These are phyloP conservation scores for Neonothopanus nambi DNA, from an alignment of 1,284 basidiomycete species.

Conservation along the genomic window DNA sequence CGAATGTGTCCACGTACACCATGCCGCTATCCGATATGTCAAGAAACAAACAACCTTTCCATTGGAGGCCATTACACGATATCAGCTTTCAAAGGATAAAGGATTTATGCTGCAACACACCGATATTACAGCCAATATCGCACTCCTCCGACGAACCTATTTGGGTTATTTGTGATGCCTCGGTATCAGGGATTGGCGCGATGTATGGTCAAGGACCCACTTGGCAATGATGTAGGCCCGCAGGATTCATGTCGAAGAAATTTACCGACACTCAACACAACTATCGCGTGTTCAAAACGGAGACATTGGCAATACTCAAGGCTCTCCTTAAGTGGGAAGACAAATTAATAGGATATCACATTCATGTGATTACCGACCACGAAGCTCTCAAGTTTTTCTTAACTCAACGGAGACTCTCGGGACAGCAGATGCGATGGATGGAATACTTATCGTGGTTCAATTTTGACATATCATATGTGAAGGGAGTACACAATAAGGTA, in stretches of 20 bases:
- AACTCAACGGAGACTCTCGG: slow-evolving; percentile 20
- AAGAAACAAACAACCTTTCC: slow-evolving; percentile 16
- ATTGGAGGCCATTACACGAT: slow-evolving; percentile 16
- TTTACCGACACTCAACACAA: slow-evolving; percentile 37
- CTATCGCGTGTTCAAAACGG: slow-evolving; percentile 36
- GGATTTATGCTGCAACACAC: slow-evolving; percentile 10
- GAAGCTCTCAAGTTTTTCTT: slow-evolving; percentile 36
- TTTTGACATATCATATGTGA: too few relatives aligned
- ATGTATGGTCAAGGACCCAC: slow-evolving; percentile 38
- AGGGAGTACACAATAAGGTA: too few relatives aligned
- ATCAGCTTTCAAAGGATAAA: slow-evolving; percentile 15
- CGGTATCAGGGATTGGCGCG: slow-evolving; percentile 34
- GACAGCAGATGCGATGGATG: slow-evolving; percentile 31
- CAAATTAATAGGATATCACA: slow-evolving; percentile 30
- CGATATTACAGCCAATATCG: slow-evolving; percentile 11
- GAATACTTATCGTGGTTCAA: slow-evolving; percentile 36
- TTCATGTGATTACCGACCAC: slow-evolving; percentile 41
- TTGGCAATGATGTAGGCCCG: slow-evolving; percentile 35
- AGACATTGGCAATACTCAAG: slow-evolving; percentile 38
- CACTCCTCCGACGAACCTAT: slow-evolving; percentile 29
- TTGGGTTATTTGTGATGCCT: slow-evolving; percentile 44
- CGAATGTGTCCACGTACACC: slow-evolving; percentile 33
- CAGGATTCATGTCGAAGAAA: slow-evolving; percentile 42
- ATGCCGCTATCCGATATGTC: slow-evolving; percentile 19
- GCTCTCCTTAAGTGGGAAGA: slow-evolving; percentile 39